Percentiles rank a stretch among this genome's conserved stretches.
These are phyloP conservation scores for Backusella tuberculispora DNA, from an alignment of 192 early-diverging fungal species.

Conservation along the genomic window DNA sequence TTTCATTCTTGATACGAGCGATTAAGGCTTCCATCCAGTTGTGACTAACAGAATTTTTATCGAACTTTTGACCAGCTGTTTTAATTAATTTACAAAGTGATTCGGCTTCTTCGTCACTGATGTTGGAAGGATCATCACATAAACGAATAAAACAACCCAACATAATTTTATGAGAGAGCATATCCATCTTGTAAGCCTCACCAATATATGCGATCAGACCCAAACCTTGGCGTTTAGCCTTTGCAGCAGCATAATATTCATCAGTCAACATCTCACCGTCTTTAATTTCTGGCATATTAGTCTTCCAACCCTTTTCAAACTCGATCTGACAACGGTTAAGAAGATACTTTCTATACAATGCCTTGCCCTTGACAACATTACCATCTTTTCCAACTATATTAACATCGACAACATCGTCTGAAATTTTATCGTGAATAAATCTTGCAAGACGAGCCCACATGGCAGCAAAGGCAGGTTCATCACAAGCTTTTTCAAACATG, in stretches of 20 bases:
- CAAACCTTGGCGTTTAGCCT: conserved; percentile 93
- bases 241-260: conserved; percentile 83
- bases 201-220: conserved; percentile 96
- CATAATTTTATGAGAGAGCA: conserved; percentile 97
- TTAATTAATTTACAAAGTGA: conserved; percentile 89
- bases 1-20: conserved; percentile 67
- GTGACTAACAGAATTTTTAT: conserved; percentile 56
- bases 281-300: conserved; percentile 70
- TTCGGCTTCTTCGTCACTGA: conserved; percentile 96
- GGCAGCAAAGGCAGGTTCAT: conserved; percentile 86
- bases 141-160: conserved; percentile 88
- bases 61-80: conserved; percentile 86
- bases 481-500: conserved; percentile 95
- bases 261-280: conserved; percentile 73
- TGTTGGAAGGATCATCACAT: conserved; percentile 68
- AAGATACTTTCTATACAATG: conserved; percentile 89
- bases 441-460: conserved; percentile 93
- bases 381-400: conserved; percentile 62
- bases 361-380: conserved; percentile 58
- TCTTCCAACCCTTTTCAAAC: conserved; percentile 91
- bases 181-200: conserved; percentile 88
- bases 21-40: conserved; percentile 88
- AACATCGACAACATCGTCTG: conserved; percentile 58
- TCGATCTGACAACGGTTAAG: conserved; percentile 95
- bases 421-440: conserved; percentile 70